A percentile compares a stretch with the other conserved stretches of the same genome.
These are phyloP conservation scores for Neonectria neomacrospora DNA, from an alignment of 2,329 filamentous ascomycete species.

Conservation along the genomic window DNA sequence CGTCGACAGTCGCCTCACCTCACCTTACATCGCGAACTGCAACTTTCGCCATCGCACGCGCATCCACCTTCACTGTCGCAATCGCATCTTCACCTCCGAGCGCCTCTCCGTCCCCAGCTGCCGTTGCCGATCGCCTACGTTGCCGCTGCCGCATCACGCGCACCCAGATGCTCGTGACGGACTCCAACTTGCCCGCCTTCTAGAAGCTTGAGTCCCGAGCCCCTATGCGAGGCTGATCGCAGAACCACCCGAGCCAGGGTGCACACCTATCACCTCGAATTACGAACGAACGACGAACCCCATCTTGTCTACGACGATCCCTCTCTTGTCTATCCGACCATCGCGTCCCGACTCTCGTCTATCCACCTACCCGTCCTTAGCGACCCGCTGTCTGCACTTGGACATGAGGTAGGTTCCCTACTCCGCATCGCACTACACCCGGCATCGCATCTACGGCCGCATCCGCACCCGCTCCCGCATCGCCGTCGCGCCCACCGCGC, in stretches of 20 bases:
- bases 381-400: conserved; percentile 11
- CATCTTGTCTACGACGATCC: conserved; percentile 18
- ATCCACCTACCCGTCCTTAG: conserved; percentile 21
- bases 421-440: conserved; percentile 26
- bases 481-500: conserved; percentile 15
- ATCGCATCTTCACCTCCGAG: neutral
- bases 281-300: conserved; percentile 13
- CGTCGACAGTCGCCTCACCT: conserved; percentile 7
- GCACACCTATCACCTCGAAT: conserved; percentile 32
- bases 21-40: conserved; percentile 6
- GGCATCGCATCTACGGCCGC: conserved; percentile 26
- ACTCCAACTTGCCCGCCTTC: conserved; percentile 37
- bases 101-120: neutral
- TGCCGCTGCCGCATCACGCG: conserved; percentile 29
- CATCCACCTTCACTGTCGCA: conserved; percentile 13
- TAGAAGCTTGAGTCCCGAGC: conserved; percentile 40
- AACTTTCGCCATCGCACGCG: conserved; percentile 11
- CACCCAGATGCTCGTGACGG: conserved; percentile 18
- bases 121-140: conserved; percentile 8
- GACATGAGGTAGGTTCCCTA: conserved; percentile 29
- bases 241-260: conserved; percentile 40
- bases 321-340: conserved; percentile 9
- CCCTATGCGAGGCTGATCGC: conserved; percentile 47
- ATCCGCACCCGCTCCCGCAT: conserved; percentile 36
- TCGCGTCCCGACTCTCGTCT: conserved; percentile 12